These are phyloP conservation scores for Thielaviopsis musarum DNA, from an alignment of 2,329 filamentous ascomycete genomes.

Conservation along the genomic window DNA sequence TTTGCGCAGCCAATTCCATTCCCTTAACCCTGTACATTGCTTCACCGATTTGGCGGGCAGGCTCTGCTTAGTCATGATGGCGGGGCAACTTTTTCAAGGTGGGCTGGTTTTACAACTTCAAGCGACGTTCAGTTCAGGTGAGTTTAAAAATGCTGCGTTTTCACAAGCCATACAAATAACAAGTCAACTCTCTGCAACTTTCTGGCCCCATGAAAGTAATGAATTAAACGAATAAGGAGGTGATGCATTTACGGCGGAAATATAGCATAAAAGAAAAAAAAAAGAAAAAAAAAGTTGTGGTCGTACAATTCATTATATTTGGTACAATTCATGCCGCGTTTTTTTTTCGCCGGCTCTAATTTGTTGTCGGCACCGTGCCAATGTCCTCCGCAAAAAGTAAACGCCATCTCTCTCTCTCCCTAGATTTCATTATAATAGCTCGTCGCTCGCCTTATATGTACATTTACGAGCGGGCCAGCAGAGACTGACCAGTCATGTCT, in stretches of 20 bases:
- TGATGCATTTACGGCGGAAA: no score
- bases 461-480: slow-evolving; percentile 38
- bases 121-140: background rate
- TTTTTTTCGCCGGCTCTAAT: background rate
- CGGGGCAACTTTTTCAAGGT: slow-evolving; percentile 5
- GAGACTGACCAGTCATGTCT: slow-evolving; percentile 78
- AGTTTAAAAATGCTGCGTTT: background rate
- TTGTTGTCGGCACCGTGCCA: background rate
- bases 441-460: background rate
- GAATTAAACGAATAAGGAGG: no score
- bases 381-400: background rate
- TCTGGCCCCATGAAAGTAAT: no score
- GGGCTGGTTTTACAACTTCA: background rate
- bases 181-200: no score
- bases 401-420: background rate
- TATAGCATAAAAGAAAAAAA: no score
- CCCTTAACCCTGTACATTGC: background rate
- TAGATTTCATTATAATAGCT: background rate
- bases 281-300: background rate
- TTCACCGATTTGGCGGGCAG: slow-evolving; percentile 1
- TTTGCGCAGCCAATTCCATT: background rate
- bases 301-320: slow-evolving; percentile 9
- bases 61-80: slow-evolving; percentile 5
- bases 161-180: background rate
- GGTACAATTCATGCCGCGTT: background rate